Evolutionary conservation across 139 green algal species (phyloP), one percentile per base, ranked within the genome.

Genomic region (Micromonas commoda): DNA sequence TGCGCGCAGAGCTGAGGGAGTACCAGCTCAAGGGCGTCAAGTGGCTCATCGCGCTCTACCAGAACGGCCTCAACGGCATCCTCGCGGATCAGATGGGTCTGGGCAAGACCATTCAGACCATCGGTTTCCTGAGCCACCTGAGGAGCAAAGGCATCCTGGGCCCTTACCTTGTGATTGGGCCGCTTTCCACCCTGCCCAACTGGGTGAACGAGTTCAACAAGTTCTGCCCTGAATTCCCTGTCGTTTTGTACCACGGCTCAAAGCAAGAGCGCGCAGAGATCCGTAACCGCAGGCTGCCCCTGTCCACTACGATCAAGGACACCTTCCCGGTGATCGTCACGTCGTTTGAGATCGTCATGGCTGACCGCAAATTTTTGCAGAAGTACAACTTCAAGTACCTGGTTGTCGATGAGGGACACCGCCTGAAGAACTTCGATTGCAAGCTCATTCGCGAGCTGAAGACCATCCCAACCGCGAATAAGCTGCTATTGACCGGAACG

Each of bases 401-500:
- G 61, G 83, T 96, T 76, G 92, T 97, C 26, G 92, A 97, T 70
- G 85, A 89, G 75, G 85, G 82, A 21, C 85, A 89, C 37, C 72
- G 92, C 26, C 85, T 97, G 16, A 97, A 97, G 82, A 97, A 97
- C 81, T 65, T 68, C 28, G 52, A 79, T 31, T 79, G 37, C n/a
- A 54, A 70, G 4, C 54, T 72, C 38, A 35, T 71, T 73, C 83
- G 84, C 73, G 89, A 91, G 80, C 85, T 93, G 70, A 67, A 69
- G 31, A 76, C 73, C 21, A 91, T 90, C 85, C 76, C 68, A 35
- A 91, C 92, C 80, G 85, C 86, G 53, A 94, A 91, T 85, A 96
- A 95, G 88, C 87, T 97, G 82, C 89, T 97, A 21, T 81, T 97
- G 33, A 97, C 93, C 20, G 89, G 92, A 71, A 96, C 89, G 24